A percentile compares a stretch with the other conserved stretches of the same genome.
These are phyloP conservation scores for Peronospora tabacina DNA, from an alignment of 352 stramenopile genomes.

Conservation along the genomic window DNA sequence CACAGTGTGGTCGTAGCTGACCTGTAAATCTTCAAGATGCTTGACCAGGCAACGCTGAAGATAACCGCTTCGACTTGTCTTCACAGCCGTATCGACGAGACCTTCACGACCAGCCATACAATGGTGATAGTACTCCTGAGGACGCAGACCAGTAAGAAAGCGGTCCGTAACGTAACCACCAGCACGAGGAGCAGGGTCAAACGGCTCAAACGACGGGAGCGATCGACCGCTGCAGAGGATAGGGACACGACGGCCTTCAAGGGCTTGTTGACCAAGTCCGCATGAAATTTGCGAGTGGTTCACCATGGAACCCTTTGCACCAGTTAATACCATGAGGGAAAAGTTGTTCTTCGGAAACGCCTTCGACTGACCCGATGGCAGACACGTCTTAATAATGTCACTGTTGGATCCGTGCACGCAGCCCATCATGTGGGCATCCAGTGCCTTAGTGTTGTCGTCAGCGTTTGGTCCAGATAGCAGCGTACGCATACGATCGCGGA, in stretches of 20 bases:
- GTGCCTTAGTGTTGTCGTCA: constrained; percentile 62
- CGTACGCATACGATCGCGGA: constrained; percentile 69
- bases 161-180: constrained; percentile 99
- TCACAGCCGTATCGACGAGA: constrained; percentile 98
- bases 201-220: constrained; percentile 97
- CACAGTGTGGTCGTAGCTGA: constrained; percentile 99
- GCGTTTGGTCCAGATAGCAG: constrained; percentile 67
- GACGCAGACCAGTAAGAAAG: constrained; percentile 95
- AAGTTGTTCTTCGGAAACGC: constrained; percentile 99
- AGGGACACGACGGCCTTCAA: constrained; percentile 98
- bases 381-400: constrained; percentile 98
- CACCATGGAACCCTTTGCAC: constrained; percentile 99
- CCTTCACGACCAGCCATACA: constrained; percentile 99
- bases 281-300: constrained; percentile 99
- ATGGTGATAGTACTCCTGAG: constrained; percentile 99
- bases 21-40: constrained; percentile 95
- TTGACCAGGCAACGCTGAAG: constrained; percentile 99
- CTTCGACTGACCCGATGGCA: constrained; percentile 95
- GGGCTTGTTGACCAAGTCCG: constrained; percentile 97
- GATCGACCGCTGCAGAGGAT: constrained; percentile 96
- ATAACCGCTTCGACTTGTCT: constrained; percentile 99
- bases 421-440: constrained; percentile 88
- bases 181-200: constrained; percentile 94
- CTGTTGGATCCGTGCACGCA: constrained; percentile 87
- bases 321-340: constrained; percentile 98